Conservation (phyloP, 2,329 filamentous ascomycete species). For the Alternaria ethzedia region DNA sequence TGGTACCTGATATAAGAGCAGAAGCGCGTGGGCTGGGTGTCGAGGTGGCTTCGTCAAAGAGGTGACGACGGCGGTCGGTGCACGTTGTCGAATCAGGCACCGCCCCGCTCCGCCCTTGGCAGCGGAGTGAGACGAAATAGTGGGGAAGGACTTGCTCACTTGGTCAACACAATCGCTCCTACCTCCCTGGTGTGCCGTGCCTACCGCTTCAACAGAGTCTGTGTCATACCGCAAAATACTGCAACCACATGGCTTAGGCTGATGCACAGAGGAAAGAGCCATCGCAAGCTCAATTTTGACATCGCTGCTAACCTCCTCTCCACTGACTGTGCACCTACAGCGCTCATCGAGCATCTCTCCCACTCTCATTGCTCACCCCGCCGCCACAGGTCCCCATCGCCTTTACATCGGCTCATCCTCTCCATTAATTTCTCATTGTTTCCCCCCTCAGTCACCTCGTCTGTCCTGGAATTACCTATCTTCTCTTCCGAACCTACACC, state of each 20-base stretch:
- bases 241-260: conserved; percentile 14
- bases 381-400: conserved; percentile 17
- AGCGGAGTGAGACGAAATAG: conserved; percentile 29
- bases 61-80: conserved; percentile 38
- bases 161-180: conserved; percentile 13
- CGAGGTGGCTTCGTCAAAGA: conserved; percentile 37
- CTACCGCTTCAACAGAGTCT: conserved; percentile 7
- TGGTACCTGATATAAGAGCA: conserved; percentile 19
- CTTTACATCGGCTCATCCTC: conserved; percentile 14
- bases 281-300: conserved; percentile 24
- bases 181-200: conserved; percentile 3
- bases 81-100: conserved; percentile 33
- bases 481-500: conserved; percentile 11
- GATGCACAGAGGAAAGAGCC: conserved; percentile 31
- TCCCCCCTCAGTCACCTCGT: conserved; percentile 14
- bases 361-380: conserved; percentile 30
- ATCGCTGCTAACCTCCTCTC: conserved; percentile 20
- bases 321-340: conserved; percentile 27
- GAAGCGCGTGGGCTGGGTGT: conserved; percentile 31
- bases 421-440: conserved; percentile 34
- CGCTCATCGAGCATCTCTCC: conserved; percentile 22
- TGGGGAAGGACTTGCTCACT: conserved; percentile 13
- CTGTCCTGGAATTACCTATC: conserved; percentile 6
- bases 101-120: conserved; percentile 38
- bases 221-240: neutral